phyloP scores from a whole-genome alignment of 2,329 filamentous ascomycete genomes.

The Aspergillus quadrilineatus region DNA sequence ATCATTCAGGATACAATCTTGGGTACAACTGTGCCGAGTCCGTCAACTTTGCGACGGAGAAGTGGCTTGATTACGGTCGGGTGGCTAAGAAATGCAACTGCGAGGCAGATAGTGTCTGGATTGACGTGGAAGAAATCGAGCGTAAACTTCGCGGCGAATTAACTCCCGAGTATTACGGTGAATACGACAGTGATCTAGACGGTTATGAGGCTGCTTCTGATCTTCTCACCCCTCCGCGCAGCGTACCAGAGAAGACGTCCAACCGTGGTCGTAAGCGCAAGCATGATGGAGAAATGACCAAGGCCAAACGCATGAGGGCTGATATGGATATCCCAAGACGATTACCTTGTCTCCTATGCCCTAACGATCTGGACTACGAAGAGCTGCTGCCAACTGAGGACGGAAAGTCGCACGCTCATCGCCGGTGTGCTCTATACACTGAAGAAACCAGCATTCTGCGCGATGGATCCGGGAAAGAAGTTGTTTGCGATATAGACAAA shows the following conservation, averaged over 20 bases:
- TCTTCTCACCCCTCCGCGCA: constrained; percentile 75
- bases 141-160: constrained; percentile 85
- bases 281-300: constrained; percentile 55
- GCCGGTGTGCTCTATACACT: constrained; percentile 84
- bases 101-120: constrained; percentile 96
- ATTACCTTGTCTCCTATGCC: constrained; percentile 86
- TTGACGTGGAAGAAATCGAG: constrained; percentile 94
- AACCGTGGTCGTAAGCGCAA: constrained; percentile 68
- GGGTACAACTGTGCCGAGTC: constrained; percentile 99
- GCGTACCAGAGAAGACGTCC: constrained; percentile 68
- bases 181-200: constrained; percentile 62
- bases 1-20: constrained; percentile 96
- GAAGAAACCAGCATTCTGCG: constrained; percentile 85
- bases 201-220: constrained; percentile 65
- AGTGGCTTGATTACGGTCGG: constrained; percentile 91
- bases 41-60: constrained; percentile 94
- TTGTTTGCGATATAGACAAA: constrained; percentile 72
- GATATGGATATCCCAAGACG: constrained; percentile 69
- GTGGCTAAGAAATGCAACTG: constrained; percentile 97
- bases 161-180: constrained; percentile 53
- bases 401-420: constrained; percentile 75
- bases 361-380: constrained; percentile 80
- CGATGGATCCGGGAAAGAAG: constrained; percentile 66
- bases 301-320: constrained; percentile 75
- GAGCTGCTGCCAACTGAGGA: constrained; percentile 85